phyloP scores from a whole-genome alignment of 2,329 filamentous ascomycete species.

The Pezicula radicicola region DNA sequence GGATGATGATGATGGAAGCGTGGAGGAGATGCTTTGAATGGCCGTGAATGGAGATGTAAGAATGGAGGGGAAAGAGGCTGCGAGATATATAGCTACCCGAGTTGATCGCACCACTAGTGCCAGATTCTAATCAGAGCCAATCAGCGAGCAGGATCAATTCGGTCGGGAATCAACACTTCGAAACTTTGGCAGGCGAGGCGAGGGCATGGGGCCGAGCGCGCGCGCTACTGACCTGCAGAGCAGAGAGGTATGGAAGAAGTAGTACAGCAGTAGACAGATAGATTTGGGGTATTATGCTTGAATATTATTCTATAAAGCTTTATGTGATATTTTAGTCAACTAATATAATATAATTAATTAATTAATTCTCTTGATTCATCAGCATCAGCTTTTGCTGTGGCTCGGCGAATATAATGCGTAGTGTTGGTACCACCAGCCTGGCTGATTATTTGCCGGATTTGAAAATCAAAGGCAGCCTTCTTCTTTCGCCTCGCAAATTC shows the following conservation, averaged over 20 bases:
- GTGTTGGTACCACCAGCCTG: too few relatives aligned
- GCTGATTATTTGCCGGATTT: not conserved
- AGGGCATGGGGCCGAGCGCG: too few relatives aligned
- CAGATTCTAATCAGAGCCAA: slow-evolving; percentile 1
- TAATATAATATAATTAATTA: too few relatives aligned
- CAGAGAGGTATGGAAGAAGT: not conserved
- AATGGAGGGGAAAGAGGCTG: slow-evolving; percentile 13
- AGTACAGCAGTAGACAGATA: too few relatives aligned
- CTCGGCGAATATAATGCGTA: too few relatives aligned
- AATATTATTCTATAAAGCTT: too few relatives aligned
- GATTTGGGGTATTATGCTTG: too few relatives aligned
- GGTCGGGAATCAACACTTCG: not conserved
- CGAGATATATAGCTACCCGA: slow-evolving; percentile 16
- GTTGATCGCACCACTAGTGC: not conserved
- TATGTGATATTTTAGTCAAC: too few relatives aligned
- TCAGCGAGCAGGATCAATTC: not conserved
- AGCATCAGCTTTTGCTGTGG: too few relatives aligned
- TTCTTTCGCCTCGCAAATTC: not conserved
- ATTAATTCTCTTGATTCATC: too few relatives aligned
- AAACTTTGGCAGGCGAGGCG: not conserved
- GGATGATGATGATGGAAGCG: slow-evolving; percentile 1
- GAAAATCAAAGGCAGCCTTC: not conserved
- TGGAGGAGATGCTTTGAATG: slow-evolving; percentile 10
- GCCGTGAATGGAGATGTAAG: slow-evolving; percentile 12
- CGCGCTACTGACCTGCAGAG: not conserved